A percentile compares a stretch with the other conserved stretches of the same genome.
Evolutionary conservation across 2,329 filamentous ascomycete genomes (phyloP).

Genomic region (Epichloe sylvatica): DNA sequence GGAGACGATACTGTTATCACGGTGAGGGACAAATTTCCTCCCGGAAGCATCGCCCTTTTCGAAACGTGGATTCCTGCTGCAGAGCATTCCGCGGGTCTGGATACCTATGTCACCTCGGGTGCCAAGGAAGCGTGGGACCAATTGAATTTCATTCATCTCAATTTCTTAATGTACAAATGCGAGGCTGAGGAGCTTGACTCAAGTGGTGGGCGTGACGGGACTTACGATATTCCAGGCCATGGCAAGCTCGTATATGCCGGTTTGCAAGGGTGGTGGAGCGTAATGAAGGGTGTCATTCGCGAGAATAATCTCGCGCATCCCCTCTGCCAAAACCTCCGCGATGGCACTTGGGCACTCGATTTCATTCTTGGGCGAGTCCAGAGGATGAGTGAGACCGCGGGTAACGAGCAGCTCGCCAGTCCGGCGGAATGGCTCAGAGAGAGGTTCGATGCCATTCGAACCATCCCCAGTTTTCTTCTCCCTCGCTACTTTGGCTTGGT

Average conservation of each 20-base stretch:
- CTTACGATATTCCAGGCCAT: conserved; percentile 72
- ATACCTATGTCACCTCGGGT: conserved; percentile 73
- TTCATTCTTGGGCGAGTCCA: conserved; percentile 72
- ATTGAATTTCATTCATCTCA: conserved; percentile 68
- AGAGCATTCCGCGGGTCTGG: conserved; percentile 70
- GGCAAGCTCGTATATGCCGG: conserved; percentile 86
- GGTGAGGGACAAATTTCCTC: conserved; percentile 71
- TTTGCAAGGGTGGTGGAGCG: conserved; percentile 97
- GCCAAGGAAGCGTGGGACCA: conserved; percentile 64
- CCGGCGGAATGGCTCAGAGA: conserved; percentile 68
- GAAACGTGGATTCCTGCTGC: conserved; percentile 90
- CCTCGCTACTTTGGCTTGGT: conserved; percentile 89
- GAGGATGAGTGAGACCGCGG: conserved; percentile 48
- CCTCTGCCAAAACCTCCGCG: conserved; percentile 79
- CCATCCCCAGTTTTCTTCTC: conserved; percentile 74
- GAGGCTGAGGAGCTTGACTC: conserved; percentile 75
- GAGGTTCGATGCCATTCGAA: conserved; percentile 73
- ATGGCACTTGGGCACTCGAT: conserved; percentile 85
- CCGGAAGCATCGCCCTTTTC: conserved; percentile 87
- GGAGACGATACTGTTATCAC: conserved; percentile 65
- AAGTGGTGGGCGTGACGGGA: conserved; percentile 69
- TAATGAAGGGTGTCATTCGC: conserved; percentile 68
- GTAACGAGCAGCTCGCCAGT: conserved; percentile 47
- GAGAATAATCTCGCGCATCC: conserved; percentile 89
- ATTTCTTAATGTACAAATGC: conserved; percentile 81